Evolutionary conservation across 139 green algal species (phyloP), one percentile per base, ranked within the genome.

Genomic region (Gonium pectorale): DNA sequence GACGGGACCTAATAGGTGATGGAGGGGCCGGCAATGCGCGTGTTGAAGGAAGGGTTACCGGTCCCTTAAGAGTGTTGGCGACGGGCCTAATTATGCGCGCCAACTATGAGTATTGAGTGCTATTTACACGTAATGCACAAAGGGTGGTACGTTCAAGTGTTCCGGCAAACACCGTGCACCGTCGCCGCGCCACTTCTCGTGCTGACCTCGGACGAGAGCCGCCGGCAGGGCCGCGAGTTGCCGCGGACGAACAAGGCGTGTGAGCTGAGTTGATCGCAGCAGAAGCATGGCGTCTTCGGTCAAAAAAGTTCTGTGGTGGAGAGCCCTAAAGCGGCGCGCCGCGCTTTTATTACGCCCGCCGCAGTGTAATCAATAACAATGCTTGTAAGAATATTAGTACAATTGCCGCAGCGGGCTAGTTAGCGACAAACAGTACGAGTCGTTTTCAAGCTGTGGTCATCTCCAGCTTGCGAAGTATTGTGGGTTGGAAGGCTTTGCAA

Each of bases 221-320:
- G 49, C 24, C 19, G 44, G 46, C 3, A 79, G 8, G 64, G 13
- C 44, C 17, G 46, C 52, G 40, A 79, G 26, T 22, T 79, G 70
- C 11, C 70, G 35, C 2, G n/a, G 9, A 13, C 46, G 46, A 46
- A 79, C 13, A 11, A 79, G 70, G 46, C 64, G 64, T 46, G 70
- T 49, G 33, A 79, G 13, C 35, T 64, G 46, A 29, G 70, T 66
- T 17, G 70, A 64, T 1, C 70, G 70, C 27, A 79, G 37, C 4
- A 79, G 46, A 29, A 79, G 52, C 70, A 79, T 79, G 64, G 22
- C n/a, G n/a, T n/a, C n/a, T n/a, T n/a, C n/a, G n/a, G n/a, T n/a
- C n/a, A n/a, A n/a, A n/a, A n/a, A n/a, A n/a, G n/a, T n/a, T n/a
- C n/a, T n/a, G n/a, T n/a, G n/a, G n/a, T n/a, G n/a, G n/a, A n/a